phyloP scores from a whole-genome alignment of 257 asterid species.

The Jasminum sambac region DNA sequence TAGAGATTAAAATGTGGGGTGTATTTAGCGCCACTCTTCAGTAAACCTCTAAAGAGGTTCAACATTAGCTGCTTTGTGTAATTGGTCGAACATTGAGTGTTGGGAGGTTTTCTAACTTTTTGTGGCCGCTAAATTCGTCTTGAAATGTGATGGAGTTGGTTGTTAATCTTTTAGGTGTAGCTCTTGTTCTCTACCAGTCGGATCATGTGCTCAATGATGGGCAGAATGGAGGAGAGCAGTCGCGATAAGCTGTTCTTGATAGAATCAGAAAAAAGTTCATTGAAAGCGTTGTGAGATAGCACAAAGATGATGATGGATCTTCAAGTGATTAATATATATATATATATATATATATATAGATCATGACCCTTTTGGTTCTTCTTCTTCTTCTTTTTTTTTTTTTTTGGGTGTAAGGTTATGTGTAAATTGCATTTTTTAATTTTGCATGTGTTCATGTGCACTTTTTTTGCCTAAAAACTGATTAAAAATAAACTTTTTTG shows the following conservation, averaged over 20 bases:
- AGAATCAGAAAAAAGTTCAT: conserved; percentile 81
- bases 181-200: conserved; percentile 74
- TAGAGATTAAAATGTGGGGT: no score
- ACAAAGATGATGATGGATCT: conserved; percentile 77
- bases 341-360: not conserved
- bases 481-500: no score
- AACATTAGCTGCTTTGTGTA: no score
- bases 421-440: no score
- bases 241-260: conserved; percentile 71
- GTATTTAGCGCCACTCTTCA: no score
- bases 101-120: not conserved
- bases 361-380: not conserved
- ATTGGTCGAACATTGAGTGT: no score
- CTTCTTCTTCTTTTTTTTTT: no score
- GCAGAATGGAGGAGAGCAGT: conserved; percentile 57
- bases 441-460: no score
- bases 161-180: conserved; percentile 61
- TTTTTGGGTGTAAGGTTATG: no score
- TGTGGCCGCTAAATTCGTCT: not conserved
- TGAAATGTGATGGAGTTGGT: conserved; percentile 9
- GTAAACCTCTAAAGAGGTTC: no score
- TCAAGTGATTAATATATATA: conserved; percentile 55
- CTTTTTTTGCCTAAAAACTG: no score
- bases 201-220: conserved; percentile 92
- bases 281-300: conserved; percentile 77